These are phyloP conservation scores for Pythium rhizo-oryzae DNA, from an alignment of 352 stramenopile genomes.

Conservation along the genomic window DNA sequence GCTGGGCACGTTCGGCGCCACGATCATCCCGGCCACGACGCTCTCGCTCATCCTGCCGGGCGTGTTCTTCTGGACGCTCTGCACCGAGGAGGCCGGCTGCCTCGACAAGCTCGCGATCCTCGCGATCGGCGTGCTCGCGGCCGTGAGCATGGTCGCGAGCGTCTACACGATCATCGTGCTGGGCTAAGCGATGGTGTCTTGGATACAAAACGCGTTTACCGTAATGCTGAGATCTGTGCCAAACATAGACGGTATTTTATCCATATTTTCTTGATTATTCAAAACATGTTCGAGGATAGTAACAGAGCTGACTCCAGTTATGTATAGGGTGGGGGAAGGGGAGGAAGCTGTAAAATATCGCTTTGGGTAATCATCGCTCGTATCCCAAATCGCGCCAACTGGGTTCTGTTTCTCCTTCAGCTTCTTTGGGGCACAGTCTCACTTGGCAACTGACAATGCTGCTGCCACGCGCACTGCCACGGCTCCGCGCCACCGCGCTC, in stretches of 20 bases:
- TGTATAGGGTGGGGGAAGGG: too few species aligned
- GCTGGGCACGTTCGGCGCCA: conserved; percentile 62
- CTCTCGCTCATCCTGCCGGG: conserved; percentile 65
- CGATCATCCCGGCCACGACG: conserved; percentile 63
- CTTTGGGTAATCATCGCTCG: too few species aligned
- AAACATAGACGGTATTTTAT: not conserved
- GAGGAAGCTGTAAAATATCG: too few species aligned
- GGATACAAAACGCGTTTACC: not conserved
- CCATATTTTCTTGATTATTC: not conserved
- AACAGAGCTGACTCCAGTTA: too few species aligned
- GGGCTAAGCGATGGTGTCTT: not conserved
- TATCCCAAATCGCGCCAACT: too few species aligned
- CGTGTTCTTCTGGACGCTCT: conserved; percentile 75
- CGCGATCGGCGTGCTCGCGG: conserved; percentile 45
- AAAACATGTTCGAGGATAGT: not conserved
- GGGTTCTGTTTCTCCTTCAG: too few species aligned
- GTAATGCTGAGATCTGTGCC: not conserved
- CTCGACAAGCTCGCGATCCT: conserved; percentile 48
- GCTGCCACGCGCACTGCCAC: too few species aligned
- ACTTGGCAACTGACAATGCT: too few species aligned
- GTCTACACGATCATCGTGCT: conserved; percentile 46
- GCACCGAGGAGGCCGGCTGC: conserved; percentile 54
- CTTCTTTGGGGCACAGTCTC: too few species aligned
- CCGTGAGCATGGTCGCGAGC: conserved; percentile 53
- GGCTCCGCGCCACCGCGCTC: too few species aligned